Percentiles rank a stretch among this genome's conserved stretches.
Evolutionary conservation across 768 basidiomycete genomes (phyloP).

Genomic region (Leccinum boreale): DNA sequence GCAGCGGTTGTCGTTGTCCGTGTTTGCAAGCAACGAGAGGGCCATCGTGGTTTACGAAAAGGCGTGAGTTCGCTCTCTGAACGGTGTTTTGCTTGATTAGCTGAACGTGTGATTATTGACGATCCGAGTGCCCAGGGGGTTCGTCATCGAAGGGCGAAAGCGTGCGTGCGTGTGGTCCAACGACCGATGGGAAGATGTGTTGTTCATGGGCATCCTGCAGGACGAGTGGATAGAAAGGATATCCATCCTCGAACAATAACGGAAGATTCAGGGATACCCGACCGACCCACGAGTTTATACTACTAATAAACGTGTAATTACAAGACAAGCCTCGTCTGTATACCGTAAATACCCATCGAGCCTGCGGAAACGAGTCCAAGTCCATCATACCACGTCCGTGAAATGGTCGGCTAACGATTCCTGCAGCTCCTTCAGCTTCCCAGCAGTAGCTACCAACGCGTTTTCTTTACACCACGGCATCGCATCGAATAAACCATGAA

Average conservation of each 20-base stretch:
- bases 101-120: background rate
- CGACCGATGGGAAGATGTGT: slow-evolving; percentile 36
- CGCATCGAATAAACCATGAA: slow-evolving; percentile 39
- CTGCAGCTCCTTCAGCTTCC: slow-evolving; percentile 45
- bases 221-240: slow-evolving; percentile 37
- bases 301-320: slow-evolving; percentile 4
- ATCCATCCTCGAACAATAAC: slow-evolving; percentile 20
- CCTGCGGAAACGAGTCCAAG: background rate
- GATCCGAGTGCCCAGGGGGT: slow-evolving; percentile 30
- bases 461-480: slow-evolving; percentile 45
- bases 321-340: slow-evolving; percentile 4
- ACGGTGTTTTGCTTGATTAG: background rate
- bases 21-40: slow-evolving; percentile 36
- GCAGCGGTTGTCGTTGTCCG: slow-evolving; percentile 40
- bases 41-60: slow-evolving; percentile 41
- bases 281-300: background rate
- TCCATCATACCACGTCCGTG: slow-evolving; percentile 36
- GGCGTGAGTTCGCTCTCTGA: slow-evolving; percentile 32
- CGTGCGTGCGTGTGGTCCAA: slow-evolving; percentile 35
- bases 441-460: slow-evolving; percentile 39
- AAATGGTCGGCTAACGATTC: slow-evolving; percentile 47
- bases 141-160: slow-evolving; percentile 37
- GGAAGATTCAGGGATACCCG: slow-evolving; percentile 7
- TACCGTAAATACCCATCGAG: slow-evolving; percentile 6
- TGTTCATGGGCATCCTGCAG: slow-evolving; percentile 38